These are phyloP conservation scores for Juncus effusus DNA, from an alignment of 176 grass and related monocot genomes.

Conservation along the genomic window DNA sequence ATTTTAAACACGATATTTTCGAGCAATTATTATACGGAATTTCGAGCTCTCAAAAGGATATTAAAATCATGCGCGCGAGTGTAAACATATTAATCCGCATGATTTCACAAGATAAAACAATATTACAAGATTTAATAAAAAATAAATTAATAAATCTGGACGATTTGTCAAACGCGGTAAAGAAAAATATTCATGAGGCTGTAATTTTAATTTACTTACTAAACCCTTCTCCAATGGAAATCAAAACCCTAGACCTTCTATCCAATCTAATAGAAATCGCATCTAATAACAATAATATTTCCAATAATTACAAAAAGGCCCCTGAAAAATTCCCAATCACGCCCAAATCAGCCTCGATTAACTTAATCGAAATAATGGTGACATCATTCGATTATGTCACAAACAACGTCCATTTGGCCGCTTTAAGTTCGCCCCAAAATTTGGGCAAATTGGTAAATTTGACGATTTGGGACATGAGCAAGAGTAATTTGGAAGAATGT, in stretches of 20 bases:
- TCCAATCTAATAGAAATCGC: slow-evolving; percentile 78
- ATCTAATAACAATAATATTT: slow-evolving; percentile 37
- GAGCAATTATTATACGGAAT: slow-evolving; percentile 74
- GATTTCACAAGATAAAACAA: slow-evolving; percentile 88
- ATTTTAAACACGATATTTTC: slow-evolving; percentile 71
- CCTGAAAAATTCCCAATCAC: slow-evolving; percentile 58
- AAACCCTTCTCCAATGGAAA: slow-evolving; percentile 81
- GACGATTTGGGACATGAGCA: slow-evolving; percentile 30
- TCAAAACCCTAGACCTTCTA: slow-evolving; percentile 76
- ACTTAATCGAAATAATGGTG: slow-evolving; percentile 92
- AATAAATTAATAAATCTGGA: slow-evolving; percentile 69
- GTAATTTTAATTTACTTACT: slow-evolving; percentile 94
- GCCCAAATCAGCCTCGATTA: slow-evolving; percentile 87
- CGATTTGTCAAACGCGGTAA: slow-evolving; percentile 72
- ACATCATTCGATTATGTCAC: slow-evolving; percentile 99
- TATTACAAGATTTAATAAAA: slow-evolving; percentile 79
- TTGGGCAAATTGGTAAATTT: slow-evolving; percentile 76
- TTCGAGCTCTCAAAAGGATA: slow-evolving; percentile 69
- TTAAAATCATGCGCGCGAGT: slow-evolving; percentile 63
- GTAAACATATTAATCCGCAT: slow-evolving; percentile 75
- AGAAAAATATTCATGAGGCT: slow-evolving; percentile 86
- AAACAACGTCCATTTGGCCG: slow-evolving; percentile 84
- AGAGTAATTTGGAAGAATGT: slow-evolving; percentile 84
- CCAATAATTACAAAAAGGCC: slow-evolving; percentile 40
- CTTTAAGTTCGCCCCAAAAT: slow-evolving; percentile 71